Evolutionary conservation across 1,284 basidiomycete genomes (phyloP).

Genomic region (Trichosporon ovoides): DNA sequence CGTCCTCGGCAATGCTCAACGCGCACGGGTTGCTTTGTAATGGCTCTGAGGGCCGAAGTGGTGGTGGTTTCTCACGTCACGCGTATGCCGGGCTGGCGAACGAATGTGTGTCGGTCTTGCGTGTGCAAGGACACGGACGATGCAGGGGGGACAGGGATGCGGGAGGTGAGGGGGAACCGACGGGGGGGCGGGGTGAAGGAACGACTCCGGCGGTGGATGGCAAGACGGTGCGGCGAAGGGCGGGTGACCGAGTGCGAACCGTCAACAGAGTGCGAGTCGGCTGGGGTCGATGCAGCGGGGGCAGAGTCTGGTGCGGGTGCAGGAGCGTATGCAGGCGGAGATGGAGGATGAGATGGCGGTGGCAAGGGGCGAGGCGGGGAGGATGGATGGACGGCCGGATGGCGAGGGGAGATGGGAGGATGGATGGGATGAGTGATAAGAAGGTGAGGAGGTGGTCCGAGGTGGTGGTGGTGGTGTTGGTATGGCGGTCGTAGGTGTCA

Average conservation of each 20-base stretch:
- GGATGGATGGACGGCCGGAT: background rate
- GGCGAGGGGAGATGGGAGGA: background rate
- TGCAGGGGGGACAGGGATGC: background rate
- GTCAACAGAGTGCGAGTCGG: background rate
- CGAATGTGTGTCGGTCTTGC: background rate
- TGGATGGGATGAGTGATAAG: conserved; percentile 8
- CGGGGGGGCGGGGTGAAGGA: background rate
- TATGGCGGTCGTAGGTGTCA: background rate
- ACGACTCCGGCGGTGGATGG: background rate
- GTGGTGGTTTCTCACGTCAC: conserved; percentile 1
- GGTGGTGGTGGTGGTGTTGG: too few species aligned
- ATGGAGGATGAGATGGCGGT: background rate
- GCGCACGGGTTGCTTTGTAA: background rate
- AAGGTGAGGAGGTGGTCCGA: background rate
- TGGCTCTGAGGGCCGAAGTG: background rate
- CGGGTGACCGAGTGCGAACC: background rate
- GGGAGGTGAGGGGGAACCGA: background rate
- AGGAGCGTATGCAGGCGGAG: background rate
- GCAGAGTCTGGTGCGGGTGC: background rate
- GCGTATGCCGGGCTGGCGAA: background rate
- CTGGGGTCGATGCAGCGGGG: background rate
- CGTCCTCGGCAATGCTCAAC: background rate
- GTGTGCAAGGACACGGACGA: background rate
- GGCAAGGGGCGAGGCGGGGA: background rate
- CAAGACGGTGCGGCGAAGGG: background rate